Conservation (phyloP, 306 rosid species). For the Quercus gilva region DNA sequence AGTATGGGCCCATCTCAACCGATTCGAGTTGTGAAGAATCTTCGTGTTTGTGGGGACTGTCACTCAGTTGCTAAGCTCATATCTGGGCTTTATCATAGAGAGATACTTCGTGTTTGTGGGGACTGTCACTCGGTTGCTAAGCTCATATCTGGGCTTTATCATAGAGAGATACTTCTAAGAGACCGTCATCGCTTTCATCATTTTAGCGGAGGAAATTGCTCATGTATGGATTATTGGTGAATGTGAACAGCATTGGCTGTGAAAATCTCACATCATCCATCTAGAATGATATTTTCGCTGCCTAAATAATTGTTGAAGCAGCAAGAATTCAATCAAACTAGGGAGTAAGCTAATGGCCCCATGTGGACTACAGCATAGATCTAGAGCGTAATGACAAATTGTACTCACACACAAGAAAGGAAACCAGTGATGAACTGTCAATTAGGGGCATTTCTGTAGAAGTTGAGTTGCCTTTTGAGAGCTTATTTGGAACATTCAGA, state of each 20-base stretch:
- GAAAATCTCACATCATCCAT: background rate
- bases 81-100: constrained; percentile 45
- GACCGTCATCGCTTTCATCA: constrained; percentile 65
- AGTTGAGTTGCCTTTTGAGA: background rate
- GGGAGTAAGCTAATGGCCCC: background rate
- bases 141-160: constrained; percentile 48
- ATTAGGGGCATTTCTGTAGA: background rate
- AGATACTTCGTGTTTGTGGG: constrained; percentile 54
- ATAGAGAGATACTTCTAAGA: constrained; percentile 52
- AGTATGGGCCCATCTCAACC: constrained; percentile 46
- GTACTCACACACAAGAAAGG: background rate
- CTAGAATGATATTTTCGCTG: background rate
- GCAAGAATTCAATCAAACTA: background rate
- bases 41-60: constrained; percentile 62
- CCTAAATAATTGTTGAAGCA: background rate
- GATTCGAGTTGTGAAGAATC: constrained; percentile 63
- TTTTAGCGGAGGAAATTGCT: constrained; percentile 56
- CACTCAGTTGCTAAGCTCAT: constrained; percentile 59
- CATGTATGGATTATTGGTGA: constrained; percentile 5
- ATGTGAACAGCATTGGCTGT: background rate
- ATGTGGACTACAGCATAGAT: background rate
- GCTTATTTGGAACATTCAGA: background rate
- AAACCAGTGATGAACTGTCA: background rate
- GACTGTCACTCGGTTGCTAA: constrained; percentile 62
- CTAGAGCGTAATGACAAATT: background rate